Conservation (phyloP, 2,329 filamentous ascomycete species). For the Tolypocladium tundrense region DNA sequence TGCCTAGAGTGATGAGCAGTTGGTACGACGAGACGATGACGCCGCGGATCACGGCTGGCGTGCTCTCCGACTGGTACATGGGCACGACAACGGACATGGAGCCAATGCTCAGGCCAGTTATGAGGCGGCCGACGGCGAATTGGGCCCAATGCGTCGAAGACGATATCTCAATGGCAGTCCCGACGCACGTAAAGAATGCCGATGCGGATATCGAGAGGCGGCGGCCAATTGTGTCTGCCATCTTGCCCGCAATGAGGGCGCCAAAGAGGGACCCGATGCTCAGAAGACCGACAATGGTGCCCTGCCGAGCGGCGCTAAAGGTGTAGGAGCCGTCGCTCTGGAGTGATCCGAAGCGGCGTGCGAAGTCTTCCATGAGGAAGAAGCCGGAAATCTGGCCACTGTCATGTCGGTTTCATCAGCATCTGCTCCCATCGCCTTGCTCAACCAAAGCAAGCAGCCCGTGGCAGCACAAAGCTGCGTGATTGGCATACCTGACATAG, state of each 20-base stretch:
- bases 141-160: slow-evolving; percentile 49
- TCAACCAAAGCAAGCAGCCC: not conserved
- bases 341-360: slow-evolving; percentile 39
- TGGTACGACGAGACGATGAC: slow-evolving; percentile 56
- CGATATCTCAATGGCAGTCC: slow-evolving; percentile 53
- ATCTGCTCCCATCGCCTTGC: not conserved
- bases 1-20: slow-evolving; percentile 59
- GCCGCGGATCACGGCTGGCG: slow-evolving; percentile 53
- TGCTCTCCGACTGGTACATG: slow-evolving; percentile 60
- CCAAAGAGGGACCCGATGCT: slow-evolving; percentile 50
- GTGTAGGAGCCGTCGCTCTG: slow-evolving; percentile 25
- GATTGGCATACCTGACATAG: slow-evolving; percentile 36
- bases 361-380: slow-evolving; percentile 49
- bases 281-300: slow-evolving; percentile 51
- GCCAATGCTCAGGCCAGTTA: slow-evolving; percentile 58
- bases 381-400: slow-evolving; percentile 53
- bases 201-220: slow-evolving; percentile 51
- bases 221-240: slow-evolving; percentile 53
- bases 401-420: not conserved
- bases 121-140: slow-evolving; percentile 52
- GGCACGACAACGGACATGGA: slow-evolving; percentile 53
- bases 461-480: no score
- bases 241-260: slow-evolving; percentile 45
- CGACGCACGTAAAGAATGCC: slow-evolving; percentile 52
- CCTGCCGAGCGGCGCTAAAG: slow-evolving; percentile 51